A percentile compares a stretch with the other conserved stretches of the same genome.
phyloP scores from a whole-genome alignment of 192 early-diverging fungal genomes.

The Umbelopsis vinacea region DNA sequence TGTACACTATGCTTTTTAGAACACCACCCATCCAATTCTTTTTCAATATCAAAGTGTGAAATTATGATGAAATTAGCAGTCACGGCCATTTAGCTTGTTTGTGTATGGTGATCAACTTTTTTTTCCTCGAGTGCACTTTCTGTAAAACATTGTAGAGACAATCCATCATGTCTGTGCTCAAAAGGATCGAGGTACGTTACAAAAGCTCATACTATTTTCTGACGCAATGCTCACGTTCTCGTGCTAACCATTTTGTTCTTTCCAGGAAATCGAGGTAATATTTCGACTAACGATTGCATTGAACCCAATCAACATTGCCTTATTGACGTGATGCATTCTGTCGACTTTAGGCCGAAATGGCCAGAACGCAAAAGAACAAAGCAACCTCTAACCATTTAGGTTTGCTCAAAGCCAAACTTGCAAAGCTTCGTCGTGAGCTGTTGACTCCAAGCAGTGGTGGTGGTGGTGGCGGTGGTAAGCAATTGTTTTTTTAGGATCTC shows the following conservation, averaged over 20 bases:
- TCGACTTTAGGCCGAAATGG: constrained; percentile 75
- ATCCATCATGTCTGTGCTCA: constrained; percentile 6
- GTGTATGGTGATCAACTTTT: background rate
- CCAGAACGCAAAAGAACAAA: constrained; percentile 93
- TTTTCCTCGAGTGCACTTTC: background rate
- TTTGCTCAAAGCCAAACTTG: constrained; percentile 94
- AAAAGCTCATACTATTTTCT: background rate
- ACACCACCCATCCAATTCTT: too few species aligned
- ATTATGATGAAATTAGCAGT: background rate
- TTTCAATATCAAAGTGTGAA: background rate
- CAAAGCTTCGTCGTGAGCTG: constrained; percentile 94
- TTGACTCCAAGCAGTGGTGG: constrained; percentile 83
- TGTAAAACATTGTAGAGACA: background rate
- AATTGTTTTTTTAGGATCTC: background rate
- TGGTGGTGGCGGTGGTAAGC: constrained; percentile 80
- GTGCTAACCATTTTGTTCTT: background rate
- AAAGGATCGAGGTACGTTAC: constrained; percentile 7
- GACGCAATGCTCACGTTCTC: background rate
- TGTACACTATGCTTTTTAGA: too few species aligned
- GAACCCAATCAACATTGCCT: background rate
- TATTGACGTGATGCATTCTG: constrained; percentile 27
- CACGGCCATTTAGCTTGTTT: constrained; percentile 1
- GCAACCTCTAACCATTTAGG: constrained; percentile 95
- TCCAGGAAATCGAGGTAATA: constrained; percentile 38
- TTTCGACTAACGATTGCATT: constrained; percentile 27